Evolutionary conservation across 495 filamentous ascomycete genomes (phyloP), one percentile per base, ranked within the genome.

Genomic region (Choiromyces venosus): DNA sequence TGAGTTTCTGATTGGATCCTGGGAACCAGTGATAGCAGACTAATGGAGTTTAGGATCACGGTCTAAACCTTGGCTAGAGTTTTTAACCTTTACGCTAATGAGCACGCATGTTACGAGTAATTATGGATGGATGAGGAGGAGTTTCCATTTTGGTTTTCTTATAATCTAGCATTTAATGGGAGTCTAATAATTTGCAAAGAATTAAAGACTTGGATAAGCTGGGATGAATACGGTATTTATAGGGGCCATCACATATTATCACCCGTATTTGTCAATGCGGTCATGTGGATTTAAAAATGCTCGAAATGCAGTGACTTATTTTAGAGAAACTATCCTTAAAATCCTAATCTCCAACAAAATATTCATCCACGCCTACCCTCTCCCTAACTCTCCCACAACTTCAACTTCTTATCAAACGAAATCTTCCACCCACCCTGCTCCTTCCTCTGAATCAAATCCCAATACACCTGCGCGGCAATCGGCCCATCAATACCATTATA

Each of bases 371-470:
- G 33, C 33, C 10, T 12, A 61, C 25, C 52, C 25, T 14, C 10
- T n/a, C n/a, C n/a, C n/a, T 61, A 33, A 14, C 52, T 61, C 25
- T 61, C 25, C 73, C 71, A 75, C 39, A 73, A 39, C 21, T 69
- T 65, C 7, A 33, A 39, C n/a, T 73, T 65, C 33, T 75, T 69
- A n/a, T 73, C 73, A 40, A 73, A 74, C 16, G 71, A 25, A 65
- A 75, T 9, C 29, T 40, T 74, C 70, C 73, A 75, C 8, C 38
- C 18, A 37, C 73, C 71, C 35, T 75, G 73, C 65, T 74, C 71
- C 6, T 66, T 25, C 36, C 73, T 66, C 36, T 56, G 33, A 52
- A 75, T 61, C 56, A 74, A 44, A 21, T 67, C 35, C 42, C 9
- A 65, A 33, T 70, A 76, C 7, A 21, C n/a, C 29, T 2, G 52